Base-by-base conservation (phyloP, 345 rosid genomes). In the Aethionema arabicum region DNA sequence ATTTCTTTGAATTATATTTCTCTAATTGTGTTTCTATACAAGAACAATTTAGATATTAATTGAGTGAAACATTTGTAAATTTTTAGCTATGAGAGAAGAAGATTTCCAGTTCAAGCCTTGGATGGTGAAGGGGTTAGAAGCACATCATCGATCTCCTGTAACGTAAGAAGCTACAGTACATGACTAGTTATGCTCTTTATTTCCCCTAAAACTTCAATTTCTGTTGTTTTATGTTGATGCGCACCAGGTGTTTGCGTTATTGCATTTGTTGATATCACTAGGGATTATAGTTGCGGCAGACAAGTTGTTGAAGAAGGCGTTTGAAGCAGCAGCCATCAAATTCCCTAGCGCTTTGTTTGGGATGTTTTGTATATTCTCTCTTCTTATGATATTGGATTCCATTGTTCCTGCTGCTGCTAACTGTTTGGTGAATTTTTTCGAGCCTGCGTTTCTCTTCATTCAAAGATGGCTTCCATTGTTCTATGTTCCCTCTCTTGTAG, bases 381-480 rank as follows among this genome's bases (percentile, higher is more conserved):
- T 85, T 65, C 70, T 92, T 52, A 69, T 80, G 59, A 60, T 86
- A 33, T 80, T 88, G 12, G 98, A 88, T 74, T 50, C 76, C 0
- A 48, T 81, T 2, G 45, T 88, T 54, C 98, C 96, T 0, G 83
- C 76, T 54, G 89, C 93, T 11, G 96, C 98, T 0, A 74, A 70
- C 1, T 57, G 76, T 47, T 59, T 88, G 82, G 78, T 83, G 88
- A 73, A 70, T 61, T 91, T 91, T 77, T 91, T 91, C 53, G 77
- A 91, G 76, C 98, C 95, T 9, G 95, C 89, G 6, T 74, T 91
- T 61, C 21, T 85, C 47, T 91, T 91, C 75, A 88, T 91, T 29
- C 96, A 91, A 42, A 86, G 95, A 80, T 91, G 96, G 96, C 90
- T 91, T 67, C 98, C 98, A 0, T 69, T 88, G 86, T 91, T 91